A percentile compares a stretch with the other conserved stretches of the same genome.
These are phyloP conservation scores for Phytopythium sindhum DNA, from an alignment of 352 stramenopile genomes.

Conservation along the genomic window DNA sequence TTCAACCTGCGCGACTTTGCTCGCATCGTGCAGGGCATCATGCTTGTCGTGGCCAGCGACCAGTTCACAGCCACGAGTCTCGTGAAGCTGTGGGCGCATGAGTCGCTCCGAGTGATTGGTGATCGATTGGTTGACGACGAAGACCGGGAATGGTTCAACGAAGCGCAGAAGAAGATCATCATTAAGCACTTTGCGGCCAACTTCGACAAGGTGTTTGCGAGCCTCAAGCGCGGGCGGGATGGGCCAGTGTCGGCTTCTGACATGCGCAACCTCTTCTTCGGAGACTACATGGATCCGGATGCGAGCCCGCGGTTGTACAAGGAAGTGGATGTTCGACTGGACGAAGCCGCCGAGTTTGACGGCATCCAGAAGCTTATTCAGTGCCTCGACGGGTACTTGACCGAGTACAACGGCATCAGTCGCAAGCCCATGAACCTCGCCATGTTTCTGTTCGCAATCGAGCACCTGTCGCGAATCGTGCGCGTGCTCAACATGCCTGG, in stretches of 20 bases:
- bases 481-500: conserved; percentile 94
- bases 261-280: conserved; percentile 92
- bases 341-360: conserved; percentile 45
- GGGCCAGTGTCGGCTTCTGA: conserved; percentile 70
- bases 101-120: conserved; percentile 94
- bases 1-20: conserved; percentile 95
- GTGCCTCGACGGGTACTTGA: conserved; percentile 87
- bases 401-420: conserved; percentile 91
- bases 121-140: conserved; percentile 91
- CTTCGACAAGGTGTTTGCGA: conserved; percentile 87
- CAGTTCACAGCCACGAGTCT: conserved; percentile 78
- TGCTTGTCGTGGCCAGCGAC: conserved; percentile 86
- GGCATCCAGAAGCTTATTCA: conserved; percentile 80
- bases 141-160: conserved; percentile 91
- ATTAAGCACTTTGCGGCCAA: conserved; percentile 86
- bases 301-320: conserved; percentile 75
- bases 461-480: conserved; percentile 91
- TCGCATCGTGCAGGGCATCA: conserved; percentile 91
- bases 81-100: conserved; percentile 92
- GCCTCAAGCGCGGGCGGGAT: conserved; percentile 68
- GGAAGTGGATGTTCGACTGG: conserved; percentile 70
- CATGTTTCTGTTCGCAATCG: conserved; percentile 96
- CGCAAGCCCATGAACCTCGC: conserved; percentile 95
- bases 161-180: conserved; percentile 84
- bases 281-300: conserved; percentile 87